Conservation (phyloP, 306 rosid genomes). For the Urtica urens region DNA sequence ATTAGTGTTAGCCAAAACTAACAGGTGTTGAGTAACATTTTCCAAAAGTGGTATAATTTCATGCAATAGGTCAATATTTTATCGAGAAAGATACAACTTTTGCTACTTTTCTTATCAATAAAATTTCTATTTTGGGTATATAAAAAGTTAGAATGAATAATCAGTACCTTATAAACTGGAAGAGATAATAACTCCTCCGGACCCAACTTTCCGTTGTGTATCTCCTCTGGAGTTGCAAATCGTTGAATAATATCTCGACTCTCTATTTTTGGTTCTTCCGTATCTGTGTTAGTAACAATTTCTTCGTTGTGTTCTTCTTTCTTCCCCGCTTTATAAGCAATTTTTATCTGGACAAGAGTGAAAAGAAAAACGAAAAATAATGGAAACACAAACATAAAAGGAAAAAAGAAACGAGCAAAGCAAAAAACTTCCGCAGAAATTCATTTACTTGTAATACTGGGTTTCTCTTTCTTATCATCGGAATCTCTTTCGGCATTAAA, state of each 20-base stretch:
- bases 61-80: too few species aligned
- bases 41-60: too few species aligned
- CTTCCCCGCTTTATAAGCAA: slow-evolving; percentile 48
- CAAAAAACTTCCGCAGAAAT: slow-evolving; percentile 20
- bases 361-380: too few species aligned
- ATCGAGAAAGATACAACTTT: background rate
- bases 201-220: slow-evolving; percentile 67
- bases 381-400: slow-evolving; percentile 6
- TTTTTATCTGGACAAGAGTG: slow-evolving; percentile 48
- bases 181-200: slow-evolving; percentile 85
- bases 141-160: slow-evolving; percentile 5
- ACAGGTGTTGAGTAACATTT: too few species aligned
- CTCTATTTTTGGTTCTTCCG: slow-evolving; percentile 43
- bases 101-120: background rate
- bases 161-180: slow-evolving; percentile 85
- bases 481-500: slow-evolving; percentile 85
- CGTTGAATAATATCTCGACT: slow-evolving; percentile 32
- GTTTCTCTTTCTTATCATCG: slow-evolving; percentile 66
- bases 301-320: slow-evolving; percentile 39
- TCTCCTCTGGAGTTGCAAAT: slow-evolving; percentile 55
- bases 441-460: slow-evolving; percentile 51
- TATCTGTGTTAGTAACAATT: slow-evolving; percentile 23
- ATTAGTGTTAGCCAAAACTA: too few species aligned
- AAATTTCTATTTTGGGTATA: background rate
- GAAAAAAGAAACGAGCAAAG: slow-evolving; percentile 5